Conservation (phyloP, 208 protist species). For the Acanthamoeba sp. region DNA sequence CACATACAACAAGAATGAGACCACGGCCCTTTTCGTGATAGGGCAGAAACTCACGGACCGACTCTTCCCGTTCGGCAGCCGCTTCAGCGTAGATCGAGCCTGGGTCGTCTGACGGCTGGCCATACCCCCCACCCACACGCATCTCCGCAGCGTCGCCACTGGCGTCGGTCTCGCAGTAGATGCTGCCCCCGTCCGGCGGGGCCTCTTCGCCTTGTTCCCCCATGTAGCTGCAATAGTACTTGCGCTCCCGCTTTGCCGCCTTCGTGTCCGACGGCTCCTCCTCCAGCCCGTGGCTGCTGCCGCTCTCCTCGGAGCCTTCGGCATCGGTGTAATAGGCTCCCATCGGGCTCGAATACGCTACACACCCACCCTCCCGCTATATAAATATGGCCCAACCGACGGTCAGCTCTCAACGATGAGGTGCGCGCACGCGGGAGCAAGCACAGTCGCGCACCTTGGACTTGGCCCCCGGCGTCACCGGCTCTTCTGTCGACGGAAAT, state of each 20-base stretch:
- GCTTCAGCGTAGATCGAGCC: not conserved
- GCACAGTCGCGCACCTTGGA: no score
- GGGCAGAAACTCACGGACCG: not conserved
- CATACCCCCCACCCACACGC: no score
- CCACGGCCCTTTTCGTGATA: no score
- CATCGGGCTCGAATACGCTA: not conserved
- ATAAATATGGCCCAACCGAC: no score
- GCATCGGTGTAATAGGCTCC: not conserved
- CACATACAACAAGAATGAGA: no score
- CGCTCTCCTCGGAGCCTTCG: not conserved
- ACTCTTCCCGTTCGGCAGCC: not conserved
- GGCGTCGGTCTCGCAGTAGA: not conserved
- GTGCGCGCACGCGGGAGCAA: no score
- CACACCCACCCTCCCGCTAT: not conserved
- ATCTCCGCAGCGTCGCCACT: no score
- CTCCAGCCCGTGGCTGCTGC: not conserved
- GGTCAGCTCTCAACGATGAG: no score
- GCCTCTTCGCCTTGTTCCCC: not conserved
- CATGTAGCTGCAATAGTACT: not conserved
- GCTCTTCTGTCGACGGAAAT: not conserved
- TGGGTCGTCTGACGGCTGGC: no score
- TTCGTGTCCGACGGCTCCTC: not conserved
- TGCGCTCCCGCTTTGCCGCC: not conserved
- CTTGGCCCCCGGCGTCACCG: no score
- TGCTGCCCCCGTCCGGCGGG: not conserved